phyloP scores from a whole-genome alignment of 2,329 filamentous ascomycete species.

The Cladosporium halotolerans region DNA sequence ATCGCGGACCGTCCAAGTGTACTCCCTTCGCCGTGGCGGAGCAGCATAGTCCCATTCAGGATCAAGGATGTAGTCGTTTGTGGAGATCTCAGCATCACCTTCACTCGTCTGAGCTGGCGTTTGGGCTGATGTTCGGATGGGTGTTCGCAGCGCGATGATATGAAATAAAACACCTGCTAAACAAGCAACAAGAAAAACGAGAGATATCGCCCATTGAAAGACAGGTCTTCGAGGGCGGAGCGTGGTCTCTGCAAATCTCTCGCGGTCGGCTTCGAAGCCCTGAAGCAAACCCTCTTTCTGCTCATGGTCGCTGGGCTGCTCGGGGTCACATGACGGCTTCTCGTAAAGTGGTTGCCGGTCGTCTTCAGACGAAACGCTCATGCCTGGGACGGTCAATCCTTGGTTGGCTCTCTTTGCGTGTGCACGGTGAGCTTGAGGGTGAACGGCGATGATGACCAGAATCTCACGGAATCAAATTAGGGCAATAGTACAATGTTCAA shows the following conservation, averaged over 20 bases:
- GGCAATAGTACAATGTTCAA: too few species aligned
- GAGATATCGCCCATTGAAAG: not conserved
- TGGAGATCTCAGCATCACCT: conserved; percentile 14
- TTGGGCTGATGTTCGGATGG: too few species aligned
- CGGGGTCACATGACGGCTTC: not conserved
- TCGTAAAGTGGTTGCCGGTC: too few species aligned
- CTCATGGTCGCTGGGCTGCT: not conserved
- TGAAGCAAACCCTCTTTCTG: not conserved
- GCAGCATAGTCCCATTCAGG: conserved; percentile 51
- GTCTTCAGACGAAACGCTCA: too few species aligned
- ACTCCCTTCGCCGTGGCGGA: conserved; percentile 47
- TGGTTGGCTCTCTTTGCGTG: too few species aligned
- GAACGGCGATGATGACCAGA: too few species aligned
- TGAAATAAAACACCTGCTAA: not conserved
- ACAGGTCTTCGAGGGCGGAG: not conserved
- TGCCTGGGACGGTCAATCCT: too few species aligned
- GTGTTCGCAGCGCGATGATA: not conserved
- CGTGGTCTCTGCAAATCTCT: not conserved
- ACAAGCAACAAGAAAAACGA: not conserved
- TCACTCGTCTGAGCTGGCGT: too few species aligned
- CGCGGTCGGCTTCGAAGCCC: too few species aligned
- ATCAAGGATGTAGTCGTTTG: conserved; percentile 52
- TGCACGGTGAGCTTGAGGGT: too few species aligned
- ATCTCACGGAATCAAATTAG: too few species aligned
- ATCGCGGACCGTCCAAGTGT: conserved; percentile 56